Conservation (phyloP, 78 protist species). For the Bodo saltans region DNA sequence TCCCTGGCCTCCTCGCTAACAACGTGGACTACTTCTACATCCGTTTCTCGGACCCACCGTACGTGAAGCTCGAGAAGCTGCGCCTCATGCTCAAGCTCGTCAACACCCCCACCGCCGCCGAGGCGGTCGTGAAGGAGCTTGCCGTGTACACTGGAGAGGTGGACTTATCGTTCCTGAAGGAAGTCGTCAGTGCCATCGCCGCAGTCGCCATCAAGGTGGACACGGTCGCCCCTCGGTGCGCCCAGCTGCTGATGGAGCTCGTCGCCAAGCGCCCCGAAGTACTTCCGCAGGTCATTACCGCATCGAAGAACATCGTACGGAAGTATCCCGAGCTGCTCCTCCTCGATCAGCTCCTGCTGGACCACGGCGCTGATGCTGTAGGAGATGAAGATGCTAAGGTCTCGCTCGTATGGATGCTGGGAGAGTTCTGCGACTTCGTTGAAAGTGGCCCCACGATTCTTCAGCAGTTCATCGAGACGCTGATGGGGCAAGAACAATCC, state of each 20-base stretch:
- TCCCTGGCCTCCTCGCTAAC: conserved; percentile 76
- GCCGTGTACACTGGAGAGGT: conserved; percentile 91
- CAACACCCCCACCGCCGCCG: conserved; percentile 75
- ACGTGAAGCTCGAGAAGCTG: conserved; percentile 98
- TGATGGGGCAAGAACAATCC: conserved; percentile 27
- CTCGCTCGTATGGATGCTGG: conserved; percentile 97
- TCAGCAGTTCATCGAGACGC: conserved; percentile 74
- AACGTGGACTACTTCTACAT: conserved; percentile 93
- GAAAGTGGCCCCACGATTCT: conserved; percentile 92
- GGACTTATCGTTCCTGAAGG: conserved; percentile 93
- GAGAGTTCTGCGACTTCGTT: conserved; percentile 96
- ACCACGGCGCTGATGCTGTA: conserved; percentile 86
- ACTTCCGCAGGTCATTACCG: conserved; percentile 97
- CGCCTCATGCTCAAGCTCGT: conserved; percentile 92
- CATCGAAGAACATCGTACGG: conserved; percentile 95
- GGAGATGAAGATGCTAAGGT: conserved; percentile 98
- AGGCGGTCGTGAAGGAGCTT: conserved; percentile 82
- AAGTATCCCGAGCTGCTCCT: conserved; percentile 83
- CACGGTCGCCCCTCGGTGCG: conserved; percentile 65
- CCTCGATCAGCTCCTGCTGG: conserved; percentile 91
- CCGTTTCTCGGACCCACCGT: conserved; percentile 98
- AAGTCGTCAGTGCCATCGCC: conserved; percentile 90
- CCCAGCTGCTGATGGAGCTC: conserved; percentile 85
- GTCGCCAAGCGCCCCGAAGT: conserved; percentile 94
- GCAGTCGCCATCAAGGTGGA: conserved; percentile 95